A percentile compares a stretch with the other conserved stretches of the same genome.
Conservation (phyloP, 2,329 filamentous ascomycete species). For the Talaromyces sp. region DNA sequence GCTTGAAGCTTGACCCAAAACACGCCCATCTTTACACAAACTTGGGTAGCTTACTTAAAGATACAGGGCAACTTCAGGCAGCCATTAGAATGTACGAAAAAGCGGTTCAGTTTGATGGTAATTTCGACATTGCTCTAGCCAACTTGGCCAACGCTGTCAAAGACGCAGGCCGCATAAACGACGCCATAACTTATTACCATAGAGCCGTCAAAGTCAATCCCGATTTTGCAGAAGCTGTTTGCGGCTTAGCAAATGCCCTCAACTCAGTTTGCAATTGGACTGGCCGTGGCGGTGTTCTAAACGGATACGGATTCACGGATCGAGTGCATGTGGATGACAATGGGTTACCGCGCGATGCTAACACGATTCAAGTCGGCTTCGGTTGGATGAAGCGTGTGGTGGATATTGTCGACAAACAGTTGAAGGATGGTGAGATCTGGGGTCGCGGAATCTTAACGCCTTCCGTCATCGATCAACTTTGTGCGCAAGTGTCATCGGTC, state of each 20-base stretch:
- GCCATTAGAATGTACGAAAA: conserved; percentile 97
- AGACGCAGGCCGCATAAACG: conserved; percentile 84
- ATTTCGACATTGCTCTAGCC: conserved; percentile 92
- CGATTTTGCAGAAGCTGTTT: conserved; percentile 94
- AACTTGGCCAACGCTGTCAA: conserved; percentile 98
- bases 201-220: conserved; percentile 88
- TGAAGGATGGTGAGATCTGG: conserved; percentile 81
- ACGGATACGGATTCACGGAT: conserved; percentile 69
- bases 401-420: conserved; percentile 82
- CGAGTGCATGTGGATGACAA: conserved; percentile 88
- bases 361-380: conserved; percentile 54
- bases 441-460: conserved; percentile 65
- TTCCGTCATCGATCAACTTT: conserved; percentile 48
- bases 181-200: conserved; percentile 88
- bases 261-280: conserved; percentile 97
- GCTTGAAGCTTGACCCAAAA: conserved; percentile 74
- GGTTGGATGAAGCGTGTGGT: conserved; percentile 90
- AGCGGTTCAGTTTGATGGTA: conserved; percentile 85
- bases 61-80: conserved; percentile 85
- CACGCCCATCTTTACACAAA: conserved; percentile 98
- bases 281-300: conserved; percentile 77
- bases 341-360: conserved; percentile 75
- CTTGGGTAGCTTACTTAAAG: conserved; percentile 87
- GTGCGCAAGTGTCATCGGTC: conserved; percentile 41
- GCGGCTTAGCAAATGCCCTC: conserved; percentile 86